These are phyloP conservation scores for Candida nanaspora DNA, from an alignment of 805 yeast species.

Conservation along the genomic window DNA sequence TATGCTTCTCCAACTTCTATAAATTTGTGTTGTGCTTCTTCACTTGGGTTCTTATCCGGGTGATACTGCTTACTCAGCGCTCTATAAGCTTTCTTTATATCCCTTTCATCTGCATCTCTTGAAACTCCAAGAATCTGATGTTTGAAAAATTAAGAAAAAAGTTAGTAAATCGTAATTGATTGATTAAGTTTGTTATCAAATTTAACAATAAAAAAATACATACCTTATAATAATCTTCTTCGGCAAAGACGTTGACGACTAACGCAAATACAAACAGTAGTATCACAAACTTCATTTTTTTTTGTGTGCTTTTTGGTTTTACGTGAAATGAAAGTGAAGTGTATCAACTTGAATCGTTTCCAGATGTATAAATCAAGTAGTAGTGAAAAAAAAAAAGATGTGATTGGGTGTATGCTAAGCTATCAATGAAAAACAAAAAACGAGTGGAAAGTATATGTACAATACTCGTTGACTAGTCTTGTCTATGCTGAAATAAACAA, in stretches of 20 bases:
- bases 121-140: slow-evolving; percentile 56
- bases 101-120: slow-evolving; percentile 64
- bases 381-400: too few relatives aligned
- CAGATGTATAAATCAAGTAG: too few relatives aligned
- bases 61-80: slow-evolving; percentile 78
- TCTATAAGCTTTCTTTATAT: slow-evolving; percentile 81
- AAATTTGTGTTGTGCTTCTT: slow-evolving; percentile 77
- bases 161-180: background rate
- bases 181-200: background rate
- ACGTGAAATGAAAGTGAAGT: too few relatives aligned
- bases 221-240: slow-evolving; percentile 34
- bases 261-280: background rate
- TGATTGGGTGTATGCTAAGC: too few relatives aligned
- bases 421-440: too few relatives aligned
- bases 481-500: too few relatives aligned
- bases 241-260: slow-evolving; percentile 21
- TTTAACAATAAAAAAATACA: slow-evolving; percentile 1
- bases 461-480: too few relatives aligned
- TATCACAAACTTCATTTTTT: background rate
- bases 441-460: too few relatives aligned
- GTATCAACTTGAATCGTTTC: too few relatives aligned
- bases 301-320: background rate
- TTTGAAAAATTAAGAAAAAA: background rate
- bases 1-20: slow-evolving; percentile 92
- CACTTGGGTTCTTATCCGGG: slow-evolving; percentile 89